Conservation (phyloP, 177 flowering plant species). For the Telopea speciosissima region DNA sequence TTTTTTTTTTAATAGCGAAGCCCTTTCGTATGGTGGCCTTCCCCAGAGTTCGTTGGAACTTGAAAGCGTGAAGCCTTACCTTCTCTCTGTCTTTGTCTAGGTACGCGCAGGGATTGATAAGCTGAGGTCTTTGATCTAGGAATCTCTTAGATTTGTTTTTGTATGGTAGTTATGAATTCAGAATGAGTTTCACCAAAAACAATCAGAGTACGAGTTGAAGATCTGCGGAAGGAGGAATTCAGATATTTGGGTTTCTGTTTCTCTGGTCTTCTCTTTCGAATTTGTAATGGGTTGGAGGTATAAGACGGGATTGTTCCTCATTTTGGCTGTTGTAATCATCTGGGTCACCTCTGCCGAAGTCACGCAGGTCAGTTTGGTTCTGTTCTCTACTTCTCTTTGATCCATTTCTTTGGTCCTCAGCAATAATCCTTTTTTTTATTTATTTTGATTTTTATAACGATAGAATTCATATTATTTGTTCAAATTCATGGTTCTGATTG, state of each 20-base stretch:
- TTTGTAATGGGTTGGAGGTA: slow-evolving; percentile 54
- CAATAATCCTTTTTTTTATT: too few species aligned
- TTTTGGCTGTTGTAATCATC: slow-evolving; percentile 49
- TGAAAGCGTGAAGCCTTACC: background rate
- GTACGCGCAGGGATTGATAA: too few species aligned
- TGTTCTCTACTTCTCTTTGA: background rate
- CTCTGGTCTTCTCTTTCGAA: slow-evolving; percentile 6
- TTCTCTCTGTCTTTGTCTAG: too few species aligned
- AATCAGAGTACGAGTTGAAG: background rate
- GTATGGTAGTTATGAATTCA: too few species aligned
- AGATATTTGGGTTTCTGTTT: background rate
- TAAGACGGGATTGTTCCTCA: slow-evolving; percentile 48
- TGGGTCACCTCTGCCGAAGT: slow-evolving; percentile 77
- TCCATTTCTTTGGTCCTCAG: background rate
- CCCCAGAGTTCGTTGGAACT: background rate
- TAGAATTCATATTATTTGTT: background rate
- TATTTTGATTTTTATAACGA: too few species aligned
- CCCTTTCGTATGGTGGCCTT: background rate
- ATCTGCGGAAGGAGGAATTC: background rate
- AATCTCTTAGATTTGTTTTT: too few species aligned
- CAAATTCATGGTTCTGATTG: background rate
- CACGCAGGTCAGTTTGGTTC: slow-evolving; percentile 43
- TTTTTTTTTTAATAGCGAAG: background rate
- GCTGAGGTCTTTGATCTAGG: background rate
- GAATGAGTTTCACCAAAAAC: too few species aligned